Evolutionary conservation across 1,139 yeast genomes (phyloP), one percentile per base, ranked within the genome.

Genomic region (Blastobotrys indianensis): DNA sequence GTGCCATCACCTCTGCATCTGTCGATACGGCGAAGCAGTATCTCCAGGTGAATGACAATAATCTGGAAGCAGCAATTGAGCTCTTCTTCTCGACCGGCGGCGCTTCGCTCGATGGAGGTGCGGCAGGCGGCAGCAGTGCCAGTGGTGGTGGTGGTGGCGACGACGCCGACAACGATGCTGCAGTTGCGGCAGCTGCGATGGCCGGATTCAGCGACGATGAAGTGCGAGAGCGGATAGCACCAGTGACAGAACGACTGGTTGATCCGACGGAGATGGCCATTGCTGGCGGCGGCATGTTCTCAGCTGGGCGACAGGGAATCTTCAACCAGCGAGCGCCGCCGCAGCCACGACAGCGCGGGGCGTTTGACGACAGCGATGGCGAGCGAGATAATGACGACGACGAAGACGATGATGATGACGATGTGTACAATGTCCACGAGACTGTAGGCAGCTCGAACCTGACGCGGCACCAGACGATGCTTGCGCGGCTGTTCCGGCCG

Each of bases 401-500:
- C 42, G 50, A 51, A 11, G 42, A 43, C 23, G 55, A 54, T 15
- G 57, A 56, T 15, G 52, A 52, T 9, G 59, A 56, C 17, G 58
- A 50, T 16, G 45, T 43, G 42, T 53, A 52, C 13, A 52, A 58
- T 20, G 40, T 59, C 41, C 47, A 46, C 31, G 53, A 44, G 12
- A 48, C 58, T 2, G 58, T 56, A 9, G 59, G 60, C 7, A 42
- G 53, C 10, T 53, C 57, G 4, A 55, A 55, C 1, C 59, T 79
- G 58, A 75, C 84, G 0, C 71, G 78, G 7, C 80, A 85, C 12
- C 94, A 84, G 59, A 67, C 79, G 50, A 71, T 94, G 47, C 70
- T 92, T 46, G 96, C 96, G 4, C 75, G 75, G 51, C 70, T 92
- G 33, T 92, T 90, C 65, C 73, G 94, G 51, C 98, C 98, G 0